Percentiles rank a stretch among this genome's conserved stretches.
phyloP scores from a whole-genome alignment of 208 protist species.

The Crithidia bombi region DNA sequence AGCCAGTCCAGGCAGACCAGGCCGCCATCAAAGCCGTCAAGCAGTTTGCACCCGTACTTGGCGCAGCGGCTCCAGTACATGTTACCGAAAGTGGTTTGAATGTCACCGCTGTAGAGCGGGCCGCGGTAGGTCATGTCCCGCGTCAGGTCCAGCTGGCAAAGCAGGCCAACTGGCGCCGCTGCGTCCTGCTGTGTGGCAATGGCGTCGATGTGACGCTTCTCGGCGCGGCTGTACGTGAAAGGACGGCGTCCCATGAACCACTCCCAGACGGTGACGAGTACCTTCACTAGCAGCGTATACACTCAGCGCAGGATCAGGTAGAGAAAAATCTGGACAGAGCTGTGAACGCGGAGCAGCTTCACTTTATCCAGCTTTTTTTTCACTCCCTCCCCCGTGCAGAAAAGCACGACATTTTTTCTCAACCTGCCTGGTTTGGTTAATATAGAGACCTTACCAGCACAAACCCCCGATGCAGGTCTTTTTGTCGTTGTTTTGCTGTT shows the following conservation, averaged over 20 bases:
- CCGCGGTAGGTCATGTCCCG: constrained; percentile 47
- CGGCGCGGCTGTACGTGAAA: constrained; percentile 33
- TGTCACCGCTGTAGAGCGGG: constrained; percentile 60
- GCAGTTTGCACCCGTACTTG: constrained; percentile 48
- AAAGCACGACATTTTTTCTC: neutral
- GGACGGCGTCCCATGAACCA: constrained; percentile 32
- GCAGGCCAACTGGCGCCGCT: constrained; percentile 3
- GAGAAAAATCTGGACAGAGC: constrained; percentile 36
- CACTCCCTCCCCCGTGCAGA: no score
- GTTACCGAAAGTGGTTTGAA: constrained; percentile 56
- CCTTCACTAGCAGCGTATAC: constrained; percentile 37
- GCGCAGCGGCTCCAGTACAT: constrained; percentile 32
- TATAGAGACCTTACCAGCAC: neutral
- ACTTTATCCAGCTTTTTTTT: constrained; percentile 39
- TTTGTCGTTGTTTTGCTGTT: neutral
- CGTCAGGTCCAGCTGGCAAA: constrained; percentile 41
- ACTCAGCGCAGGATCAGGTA: constrained; percentile 45
- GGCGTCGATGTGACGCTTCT: constrained; percentile 38
- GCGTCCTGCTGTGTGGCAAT: constrained; percentile 23
- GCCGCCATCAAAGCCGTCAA: constrained; percentile 52
- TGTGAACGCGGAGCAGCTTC: constrained; percentile 27
- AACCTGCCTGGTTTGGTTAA: neutral
- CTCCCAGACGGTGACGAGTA: constrained; percentile 48
- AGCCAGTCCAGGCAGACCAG: constrained; percentile 71
- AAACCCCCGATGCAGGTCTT: no score